Base-by-base conservation (phyloP, 2,329 filamentous ascomycete species). In the Grosmannia serpens region DNA sequence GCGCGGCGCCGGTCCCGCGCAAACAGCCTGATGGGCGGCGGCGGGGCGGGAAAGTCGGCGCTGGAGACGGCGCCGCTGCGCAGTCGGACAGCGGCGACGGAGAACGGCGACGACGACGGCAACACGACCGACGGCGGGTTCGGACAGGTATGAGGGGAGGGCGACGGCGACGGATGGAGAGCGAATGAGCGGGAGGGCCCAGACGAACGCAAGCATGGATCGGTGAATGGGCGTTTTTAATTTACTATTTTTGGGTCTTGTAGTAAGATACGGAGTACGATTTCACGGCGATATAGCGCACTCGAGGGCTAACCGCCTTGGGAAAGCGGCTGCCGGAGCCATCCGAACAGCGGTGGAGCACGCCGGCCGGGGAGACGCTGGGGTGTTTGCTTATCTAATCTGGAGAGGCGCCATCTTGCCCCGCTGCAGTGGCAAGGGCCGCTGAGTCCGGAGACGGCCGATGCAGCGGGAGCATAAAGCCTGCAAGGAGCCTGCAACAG, bases 1-100 rank as follows among this genome's bases (percentile, higher is more conserved):
- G 78, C 81, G 55, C 70, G 73, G 54, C 74, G 77, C 29, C 74
- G 73, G 57, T 77, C 81, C 3, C 71, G 80, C 64, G 75, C 83
- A 60, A 75, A 76, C 60, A 87, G 84, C 62, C 69, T 81, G 35
- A 76, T 81, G 53, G 76, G 73, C 53, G 69, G 64, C 63, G 65
- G 51, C 46, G 65, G 61, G 20, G 65, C 62, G 0, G 64, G 63
- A 11, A 62, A 56, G n/a, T 63, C 61, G 10, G 63, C 60, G 15
- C 59, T 72, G 29, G 70, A 71, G 61, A 69, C 69, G 50, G 69
- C 69, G 22, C 70, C 70, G 6, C 55, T 71, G 56, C 64, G 64
- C 13, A 55, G 26, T 33, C 49, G 52, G 35, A 50, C 61, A 13
- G 51, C 46, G 26, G 53, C 35, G 7, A 38, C 10, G 4, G 31